These are phyloP conservation scores for Nemania sp. DNA, from an alignment of 2,329 filamentous ascomycete species.

Conservation along the genomic window DNA sequence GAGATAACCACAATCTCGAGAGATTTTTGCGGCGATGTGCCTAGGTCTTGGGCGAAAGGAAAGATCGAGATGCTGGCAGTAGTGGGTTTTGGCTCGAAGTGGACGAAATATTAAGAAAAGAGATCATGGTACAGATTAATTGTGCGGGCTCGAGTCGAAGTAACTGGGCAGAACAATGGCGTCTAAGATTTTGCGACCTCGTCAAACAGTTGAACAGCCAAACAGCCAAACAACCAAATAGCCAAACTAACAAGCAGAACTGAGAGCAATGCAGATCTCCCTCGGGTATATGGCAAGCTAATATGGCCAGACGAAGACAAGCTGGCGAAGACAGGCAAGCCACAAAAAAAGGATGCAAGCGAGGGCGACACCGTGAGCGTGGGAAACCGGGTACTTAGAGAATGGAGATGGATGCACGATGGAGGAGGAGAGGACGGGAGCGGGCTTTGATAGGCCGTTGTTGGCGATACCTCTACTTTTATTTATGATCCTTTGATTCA, in stretches of 20 bases:
- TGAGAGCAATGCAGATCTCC: too few relatives aligned
- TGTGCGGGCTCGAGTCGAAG: background rate
- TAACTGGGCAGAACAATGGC: background rate
- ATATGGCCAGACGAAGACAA: background rate
- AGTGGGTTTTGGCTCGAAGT: background rate
- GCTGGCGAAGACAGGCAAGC: background rate
- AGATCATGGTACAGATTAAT: background rate
- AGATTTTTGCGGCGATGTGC: background rate
- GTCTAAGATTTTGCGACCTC: background rate
- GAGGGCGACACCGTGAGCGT: background rate
- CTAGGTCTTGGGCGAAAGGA: background rate
- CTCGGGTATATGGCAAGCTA: background rate
- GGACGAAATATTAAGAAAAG: background rate
- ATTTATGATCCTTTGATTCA: slow-evolving; percentile 30
- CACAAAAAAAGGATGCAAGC: background rate
- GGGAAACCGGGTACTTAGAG: slow-evolving; percentile 4
- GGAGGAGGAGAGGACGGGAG: background rate
- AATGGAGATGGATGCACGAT: background rate
- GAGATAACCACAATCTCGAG: background rate
- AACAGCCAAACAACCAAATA: too few relatives aligned
- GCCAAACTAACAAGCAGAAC: too few relatives aligned
- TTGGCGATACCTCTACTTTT: slow-evolving; percentile 12
- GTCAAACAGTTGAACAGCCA: background rate
- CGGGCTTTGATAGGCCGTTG: slow-evolving; percentile 15
- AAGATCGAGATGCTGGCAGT: background rate